Evolutionary conservation across 1,284 basidiomycete genomes (phyloP).

Genomic region (Sphagnurus paluster): DNA sequence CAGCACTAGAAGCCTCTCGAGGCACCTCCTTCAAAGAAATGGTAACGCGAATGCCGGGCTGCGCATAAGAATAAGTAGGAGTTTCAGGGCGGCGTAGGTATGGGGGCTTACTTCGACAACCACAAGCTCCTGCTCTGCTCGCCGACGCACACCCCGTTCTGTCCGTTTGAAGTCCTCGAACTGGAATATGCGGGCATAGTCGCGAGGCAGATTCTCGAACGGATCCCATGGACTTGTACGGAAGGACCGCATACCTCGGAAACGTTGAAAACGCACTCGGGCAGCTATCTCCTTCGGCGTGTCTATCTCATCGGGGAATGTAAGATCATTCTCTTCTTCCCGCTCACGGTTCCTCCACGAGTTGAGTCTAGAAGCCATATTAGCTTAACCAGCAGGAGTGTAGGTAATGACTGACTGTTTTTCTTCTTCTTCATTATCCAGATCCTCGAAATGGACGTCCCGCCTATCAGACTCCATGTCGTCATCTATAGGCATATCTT

Average conservation of each 20-base stretch:
- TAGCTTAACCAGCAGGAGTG: slow-evolving; percentile 6
- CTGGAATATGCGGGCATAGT: slow-evolving; percentile 96
- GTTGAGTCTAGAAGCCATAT: slow-evolving; percentile 49
- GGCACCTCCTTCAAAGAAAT: slow-evolving; percentile 77
- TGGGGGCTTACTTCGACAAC: slow-evolving; percentile 59
- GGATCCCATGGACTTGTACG: slow-evolving; percentile 97
- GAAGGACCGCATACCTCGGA: slow-evolving; percentile 89
- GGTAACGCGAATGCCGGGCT: slow-evolving; percentile 83
- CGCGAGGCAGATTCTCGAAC: slow-evolving; percentile 92
- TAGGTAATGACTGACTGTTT: slow-evolving; percentile 62
- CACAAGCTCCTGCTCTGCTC: slow-evolving; percentile 57
- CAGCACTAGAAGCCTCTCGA: slow-evolving; percentile 41
- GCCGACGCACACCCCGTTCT: slow-evolving; percentile 70
- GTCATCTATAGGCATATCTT: slow-evolving; percentile 54
- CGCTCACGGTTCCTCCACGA: slow-evolving; percentile 67
- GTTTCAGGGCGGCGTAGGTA: neutral
- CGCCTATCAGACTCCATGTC: slow-evolving; percentile 68
- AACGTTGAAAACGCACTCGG: slow-evolving; percentile 87
- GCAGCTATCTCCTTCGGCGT: slow-evolving; percentile 91
- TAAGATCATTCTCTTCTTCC: slow-evolving; percentile 77
- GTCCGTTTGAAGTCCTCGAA: slow-evolving; percentile 95
- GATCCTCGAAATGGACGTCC: slow-evolving; percentile 68
- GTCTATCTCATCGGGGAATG: slow-evolving; percentile 98
- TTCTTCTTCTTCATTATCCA: slow-evolving; percentile 83
- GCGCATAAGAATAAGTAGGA: slow-evolving; percentile 11